phyloP scores from a whole-genome alignment of 2,329 filamentous ascomycete genomes.

The Bipolaris cookei region DNA sequence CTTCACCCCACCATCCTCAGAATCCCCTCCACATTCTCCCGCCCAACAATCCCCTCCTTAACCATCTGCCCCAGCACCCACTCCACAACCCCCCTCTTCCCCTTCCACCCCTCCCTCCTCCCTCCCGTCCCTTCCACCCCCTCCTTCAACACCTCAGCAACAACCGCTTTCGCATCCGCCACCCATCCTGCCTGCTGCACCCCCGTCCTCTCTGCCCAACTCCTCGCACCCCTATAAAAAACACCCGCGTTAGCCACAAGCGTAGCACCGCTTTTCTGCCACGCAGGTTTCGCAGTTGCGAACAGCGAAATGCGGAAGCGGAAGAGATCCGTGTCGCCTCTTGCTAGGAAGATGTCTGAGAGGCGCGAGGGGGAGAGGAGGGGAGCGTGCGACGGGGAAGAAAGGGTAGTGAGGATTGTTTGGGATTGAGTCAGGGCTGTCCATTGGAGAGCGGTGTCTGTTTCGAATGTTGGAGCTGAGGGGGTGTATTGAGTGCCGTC shows the following conservation, averaged over 20 bases:
- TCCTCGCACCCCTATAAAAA: constrained; percentile 44
- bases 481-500: constrained; percentile 28
- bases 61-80: constrained; percentile 59
- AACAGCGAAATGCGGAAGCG: constrained; percentile 41
- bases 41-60: constrained; percentile 58
- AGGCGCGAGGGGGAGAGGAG: constrained; percentile 34
- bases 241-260: constrained; percentile 50
- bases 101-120: constrained; percentile 49
- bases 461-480: constrained; percentile 18
- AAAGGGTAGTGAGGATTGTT: constrained; percentile 35
- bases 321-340: constrained; percentile 44
- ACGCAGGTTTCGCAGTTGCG: constrained; percentile 32
- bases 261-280: constrained; percentile 42
- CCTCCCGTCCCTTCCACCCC: constrained; percentile 43
- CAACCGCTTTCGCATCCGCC: constrained; percentile 56
- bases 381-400: constrained; percentile 23
- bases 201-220: constrained; percentile 40
- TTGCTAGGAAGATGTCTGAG: constrained; percentile 41
- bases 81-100: constrained; percentile 50
- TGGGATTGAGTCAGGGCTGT: constrained; percentile 42
- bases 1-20: constrained; percentile 13
- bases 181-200: constrained; percentile 51
- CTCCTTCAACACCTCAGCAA: constrained; percentile 56
- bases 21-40: constrained; percentile 33
- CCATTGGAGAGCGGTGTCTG: constrained; percentile 40